Evolutionary conservation across 345 rosid genomes (phyloP), one percentile per base, ranked within the genome.

Genomic region (Geranium brycei): DNA sequence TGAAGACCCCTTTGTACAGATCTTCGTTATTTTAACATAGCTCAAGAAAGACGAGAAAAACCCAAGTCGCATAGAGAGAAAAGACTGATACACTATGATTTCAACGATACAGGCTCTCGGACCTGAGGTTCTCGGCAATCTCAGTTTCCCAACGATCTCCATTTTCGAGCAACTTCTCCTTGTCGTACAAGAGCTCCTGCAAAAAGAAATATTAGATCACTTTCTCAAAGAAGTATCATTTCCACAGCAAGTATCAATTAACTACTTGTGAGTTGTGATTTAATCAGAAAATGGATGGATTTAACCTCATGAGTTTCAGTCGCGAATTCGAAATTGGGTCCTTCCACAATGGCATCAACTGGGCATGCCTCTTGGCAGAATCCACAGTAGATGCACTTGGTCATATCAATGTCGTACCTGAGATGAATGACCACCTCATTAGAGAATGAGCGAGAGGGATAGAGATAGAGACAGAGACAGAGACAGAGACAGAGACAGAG

Each of bases 301-400:
- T 71, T n/a, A 65, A 88, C 96, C 96, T 90, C 96, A 4, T 88
- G 99, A 66, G 99, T 90, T 81, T 93, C 97, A 0, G 97, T 93
- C 10, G 97, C 82, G 72, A 90, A 93, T 75, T 93, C 97, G 13
- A 93, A 90, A 86, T 88, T 88, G 59, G 97, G 99, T 67, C 97
- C 97, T 81, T 93, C 95, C 1, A 93, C 96, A 67, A 90, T 90
- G 70, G 99, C 99, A 75, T 90, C 97, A 66, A 93, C 97, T 58
- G 99, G 99, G 81, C 97, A 93, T 18, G 97, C 97, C 79, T 90
- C 97, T 84, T 90, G 96, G 91, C 97, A 93, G 71, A 90, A 91
- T 55, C 97, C 99, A 73, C 96, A 88, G 75, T 93, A 93, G 75
- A 90, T 93, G 80, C 99, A 90, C 65, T 93, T 90, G 14, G 99